phyloP scores from a whole-genome alignment of 345 rosid genomes.

The Pseudoturritis turrita region DNA sequence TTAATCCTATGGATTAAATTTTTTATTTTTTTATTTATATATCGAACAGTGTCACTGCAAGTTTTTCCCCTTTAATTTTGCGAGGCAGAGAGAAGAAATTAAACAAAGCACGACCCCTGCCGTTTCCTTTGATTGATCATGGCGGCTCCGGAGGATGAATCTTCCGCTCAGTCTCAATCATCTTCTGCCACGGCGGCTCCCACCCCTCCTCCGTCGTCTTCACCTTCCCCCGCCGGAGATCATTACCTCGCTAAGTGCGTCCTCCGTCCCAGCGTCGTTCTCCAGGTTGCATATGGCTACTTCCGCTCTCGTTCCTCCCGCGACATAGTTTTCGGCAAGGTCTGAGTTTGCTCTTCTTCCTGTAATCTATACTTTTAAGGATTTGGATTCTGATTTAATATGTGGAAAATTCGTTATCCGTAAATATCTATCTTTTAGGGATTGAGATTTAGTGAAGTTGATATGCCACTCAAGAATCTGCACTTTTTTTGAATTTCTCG shows the following conservation, averaged over 20 bases:
- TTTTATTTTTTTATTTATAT: background rate
- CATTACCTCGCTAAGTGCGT: constrained; percentile 91
- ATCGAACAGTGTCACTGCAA: constrained; percentile 21
- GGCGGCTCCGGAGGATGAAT: constrained; percentile 97
- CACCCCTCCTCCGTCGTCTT: constrained; percentile 41
- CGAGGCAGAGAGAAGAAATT: background rate
- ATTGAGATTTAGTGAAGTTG: constrained; percentile 19
- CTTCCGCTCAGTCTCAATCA: constrained; percentile 67
- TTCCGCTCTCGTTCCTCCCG: constrained; percentile 60
- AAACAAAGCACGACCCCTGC: background rate
- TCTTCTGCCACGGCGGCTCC: constrained; percentile 45
- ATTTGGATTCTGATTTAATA: constrained; percentile 5
- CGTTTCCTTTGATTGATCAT: constrained; percentile 25
- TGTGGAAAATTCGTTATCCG: background rate
- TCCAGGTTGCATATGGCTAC: constrained; percentile 77
- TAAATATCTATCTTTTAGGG: constrained; percentile 6
- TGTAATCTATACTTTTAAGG: background rate
- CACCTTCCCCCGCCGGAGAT: constrained; percentile 40
- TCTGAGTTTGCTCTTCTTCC: constrained; percentile 8
- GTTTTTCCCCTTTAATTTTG: background rate
- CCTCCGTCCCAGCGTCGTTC: constrained; percentile 75
- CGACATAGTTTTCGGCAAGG: constrained; percentile 95
- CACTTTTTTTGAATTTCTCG: background rate
- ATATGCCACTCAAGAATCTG: background rate
- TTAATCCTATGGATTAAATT: background rate